phyloP scores from a whole-genome alignment of 768 basidiomycete genomes.

The Kwoniella botswanensis region DNA sequence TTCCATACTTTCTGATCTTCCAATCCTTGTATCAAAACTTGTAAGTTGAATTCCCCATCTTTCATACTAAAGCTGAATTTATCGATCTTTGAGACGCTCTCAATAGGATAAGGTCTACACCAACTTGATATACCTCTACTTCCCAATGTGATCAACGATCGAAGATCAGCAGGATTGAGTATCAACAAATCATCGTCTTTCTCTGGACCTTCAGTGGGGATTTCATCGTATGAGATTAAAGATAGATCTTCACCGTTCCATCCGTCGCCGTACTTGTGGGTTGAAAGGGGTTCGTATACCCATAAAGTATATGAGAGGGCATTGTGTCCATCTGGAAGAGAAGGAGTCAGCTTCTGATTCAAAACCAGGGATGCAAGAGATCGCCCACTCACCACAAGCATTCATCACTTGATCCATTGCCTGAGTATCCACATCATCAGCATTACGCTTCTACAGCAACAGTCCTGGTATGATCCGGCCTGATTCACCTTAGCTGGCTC shows the following conservation, averaged over 20 bases:
- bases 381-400: conserved; percentile 66
- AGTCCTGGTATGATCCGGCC: neutral
- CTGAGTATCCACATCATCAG: conserved; percentile 8
- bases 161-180: conserved; percentile 32
- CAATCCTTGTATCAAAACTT: conserved; percentile 62
- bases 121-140: conserved; percentile 84
- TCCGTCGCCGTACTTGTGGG: conserved; percentile 88
- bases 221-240: conserved; percentile 51
- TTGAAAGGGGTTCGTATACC: conserved; percentile 74
- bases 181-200: conserved; percentile 37
- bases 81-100: conserved; percentile 71
- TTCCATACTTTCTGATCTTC: neutral
- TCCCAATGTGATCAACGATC: conserved; percentile 60
- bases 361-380: conserved; percentile 55
- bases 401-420: conserved; percentile 45
- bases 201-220: conserved; percentile 2
- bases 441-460: neutral
- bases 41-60: conserved; percentile 72
- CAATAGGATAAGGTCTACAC: conserved; percentile 79
- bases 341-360: conserved; percentile 67
- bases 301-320: conserved; percentile 80
- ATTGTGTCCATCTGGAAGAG: conserved; percentile 80
- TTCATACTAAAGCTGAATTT: conserved; percentile 77
- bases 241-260: conserved; percentile 63
- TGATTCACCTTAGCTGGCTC: conserved; percentile 45